These are phyloP conservation scores for Coemansia sp. DNA, from an alignment of 192 early-diverging fungal genomes.

Conservation along the genomic window DNA sequence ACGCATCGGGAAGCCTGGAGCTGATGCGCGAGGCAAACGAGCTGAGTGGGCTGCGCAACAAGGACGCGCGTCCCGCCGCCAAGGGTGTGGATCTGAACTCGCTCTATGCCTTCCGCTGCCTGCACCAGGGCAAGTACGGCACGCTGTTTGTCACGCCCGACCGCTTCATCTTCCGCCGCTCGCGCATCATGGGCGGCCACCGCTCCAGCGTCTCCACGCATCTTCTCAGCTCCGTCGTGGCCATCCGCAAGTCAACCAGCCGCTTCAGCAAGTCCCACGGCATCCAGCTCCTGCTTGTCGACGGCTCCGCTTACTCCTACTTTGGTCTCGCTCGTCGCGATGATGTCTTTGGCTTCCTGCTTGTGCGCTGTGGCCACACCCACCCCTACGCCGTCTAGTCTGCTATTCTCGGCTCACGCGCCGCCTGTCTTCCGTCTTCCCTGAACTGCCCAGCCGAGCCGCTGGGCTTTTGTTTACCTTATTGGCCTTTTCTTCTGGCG, in stretches of 20 bases:
- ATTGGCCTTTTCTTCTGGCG: background rate
- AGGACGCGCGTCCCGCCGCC: slow-evolving; percentile 37
- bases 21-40: slow-evolving; percentile 41
- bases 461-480: slow-evolving; percentile 5
- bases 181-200: slow-evolving; percentile 53
- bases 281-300: slow-evolving; percentile 44
- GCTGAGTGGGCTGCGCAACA: slow-evolving; percentile 38
- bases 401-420: too few species aligned
- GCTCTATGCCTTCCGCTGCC: slow-evolving; percentile 53
- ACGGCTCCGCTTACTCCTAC: slow-evolving; percentile 36
- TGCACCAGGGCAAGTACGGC: slow-evolving; percentile 52
- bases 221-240: slow-evolving; percentile 43
- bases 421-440: background rate
- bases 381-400: slow-evolving; percentile 18
- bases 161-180: slow-evolving; percentile 44
- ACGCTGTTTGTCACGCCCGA: slow-evolving; percentile 52
- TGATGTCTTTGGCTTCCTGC: slow-evolving; percentile 53
- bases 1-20: slow-evolving; percentile 22
- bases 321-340: slow-evolving; percentile 45
- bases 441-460: background rate
- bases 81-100: slow-evolving; percentile 33
- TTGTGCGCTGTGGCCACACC: slow-evolving; percentile 46
- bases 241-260: slow-evolving; percentile 43
- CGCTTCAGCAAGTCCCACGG: slow-evolving; percentile 47
- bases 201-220: slow-evolving; percentile 43